Evolutionary conservation across 345 rosid species (phyloP).

Genomic region (Pistacia atlantica): DNA sequence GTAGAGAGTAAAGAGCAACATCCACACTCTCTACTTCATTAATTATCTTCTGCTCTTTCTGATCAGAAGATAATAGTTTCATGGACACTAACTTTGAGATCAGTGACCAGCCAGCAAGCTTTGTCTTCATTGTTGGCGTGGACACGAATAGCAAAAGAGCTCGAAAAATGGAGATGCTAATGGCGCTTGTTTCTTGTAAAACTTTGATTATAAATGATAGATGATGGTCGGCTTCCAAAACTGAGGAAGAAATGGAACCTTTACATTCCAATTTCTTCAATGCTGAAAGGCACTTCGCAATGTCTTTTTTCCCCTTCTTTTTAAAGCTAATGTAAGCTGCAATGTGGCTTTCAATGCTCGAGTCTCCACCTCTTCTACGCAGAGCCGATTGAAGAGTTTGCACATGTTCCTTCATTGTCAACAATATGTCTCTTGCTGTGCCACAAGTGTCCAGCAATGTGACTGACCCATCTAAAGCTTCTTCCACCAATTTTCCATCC

Average conservation of each 20-base stretch:
- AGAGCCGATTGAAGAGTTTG: conserved; percentile 52
- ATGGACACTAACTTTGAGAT: conserved; percentile 39
- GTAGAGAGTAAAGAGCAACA: conserved; percentile 19
- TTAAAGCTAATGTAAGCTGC: conserved; percentile 26
- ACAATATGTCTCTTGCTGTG: conserved; percentile 36
- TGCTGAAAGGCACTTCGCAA: conserved; percentile 17
- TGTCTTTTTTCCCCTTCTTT: conserved; percentile 29
- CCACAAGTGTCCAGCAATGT: conserved; percentile 49
- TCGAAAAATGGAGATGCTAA: conserved; percentile 20
- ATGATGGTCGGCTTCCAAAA: conserved; percentile 13
- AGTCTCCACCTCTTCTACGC: conserved; percentile 41
- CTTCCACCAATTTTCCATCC: conserved; percentile 33
- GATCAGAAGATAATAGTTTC: conserved; percentile 10
- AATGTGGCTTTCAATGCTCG: conserved; percentile 27
- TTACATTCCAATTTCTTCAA: conserved; percentile 29
- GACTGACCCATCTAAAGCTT: conserved; percentile 44
- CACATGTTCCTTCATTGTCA: conserved; percentile 39
- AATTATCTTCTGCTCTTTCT: conserved; percentile 11
- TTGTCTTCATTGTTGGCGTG: conserved; percentile 23
- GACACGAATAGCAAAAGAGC: conserved; percentile 31
- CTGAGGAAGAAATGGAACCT: background rate
- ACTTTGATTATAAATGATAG: conserved; percentile 12
- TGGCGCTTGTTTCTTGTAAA: conserved; percentile 27
- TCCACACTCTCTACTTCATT: conserved; percentile 48
- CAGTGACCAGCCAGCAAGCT: conserved; percentile 27